Evolutionary conservation across 1,139 yeast genomes (phyloP).

Genomic region (Debaryomyces nepalensis): DNA sequence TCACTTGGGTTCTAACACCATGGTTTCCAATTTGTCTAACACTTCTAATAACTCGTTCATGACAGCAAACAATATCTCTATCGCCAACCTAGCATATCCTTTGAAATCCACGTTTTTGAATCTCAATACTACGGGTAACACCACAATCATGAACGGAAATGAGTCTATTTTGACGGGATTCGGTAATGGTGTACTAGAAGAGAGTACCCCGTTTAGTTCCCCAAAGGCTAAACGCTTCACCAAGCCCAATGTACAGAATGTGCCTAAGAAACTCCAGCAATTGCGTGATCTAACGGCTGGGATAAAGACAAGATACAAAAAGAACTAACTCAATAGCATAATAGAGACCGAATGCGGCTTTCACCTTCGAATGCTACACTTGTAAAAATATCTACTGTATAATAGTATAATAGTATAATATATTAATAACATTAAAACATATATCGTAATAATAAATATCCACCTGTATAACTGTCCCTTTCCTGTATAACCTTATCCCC

Average conservation of each 20-base stretch:
- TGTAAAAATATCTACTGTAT: constrained; percentile 9
- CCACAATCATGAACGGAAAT: constrained; percentile 24
- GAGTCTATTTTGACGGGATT: constrained; percentile 37
- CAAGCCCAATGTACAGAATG: constrained; percentile 21
- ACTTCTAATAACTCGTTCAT: constrained; percentile 16
- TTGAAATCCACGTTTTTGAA: constrained; percentile 25
- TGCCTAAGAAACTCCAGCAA: constrained; percentile 36
- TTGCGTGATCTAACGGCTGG: constrained; percentile 43
- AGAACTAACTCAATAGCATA: background rate
- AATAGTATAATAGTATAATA: constrained; percentile 8
- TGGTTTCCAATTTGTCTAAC: constrained; percentile 13
- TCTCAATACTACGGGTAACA: constrained; percentile 27
- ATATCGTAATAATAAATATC: constrained; percentile 9
- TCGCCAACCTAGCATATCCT: constrained; percentile 15
- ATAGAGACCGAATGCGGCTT: background rate
- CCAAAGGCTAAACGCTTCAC: constrained; percentile 26
- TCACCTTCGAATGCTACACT: background rate
- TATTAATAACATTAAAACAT: background rate
- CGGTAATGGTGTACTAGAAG: constrained; percentile 46
- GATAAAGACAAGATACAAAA: constrained; percentile 37
- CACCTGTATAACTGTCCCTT: constrained; percentile 5
- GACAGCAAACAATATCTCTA: constrained; percentile 13
- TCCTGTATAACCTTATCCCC: constrained; percentile 2
- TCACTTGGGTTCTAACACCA: constrained; percentile 29
- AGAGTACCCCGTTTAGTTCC: constrained; percentile 44